Evolutionary conservation across 2,329 filamentous ascomycete species (phyloP), one percentile per base, ranked within the genome.

Genomic region (Ploettnerulaceae sp.): DNA sequence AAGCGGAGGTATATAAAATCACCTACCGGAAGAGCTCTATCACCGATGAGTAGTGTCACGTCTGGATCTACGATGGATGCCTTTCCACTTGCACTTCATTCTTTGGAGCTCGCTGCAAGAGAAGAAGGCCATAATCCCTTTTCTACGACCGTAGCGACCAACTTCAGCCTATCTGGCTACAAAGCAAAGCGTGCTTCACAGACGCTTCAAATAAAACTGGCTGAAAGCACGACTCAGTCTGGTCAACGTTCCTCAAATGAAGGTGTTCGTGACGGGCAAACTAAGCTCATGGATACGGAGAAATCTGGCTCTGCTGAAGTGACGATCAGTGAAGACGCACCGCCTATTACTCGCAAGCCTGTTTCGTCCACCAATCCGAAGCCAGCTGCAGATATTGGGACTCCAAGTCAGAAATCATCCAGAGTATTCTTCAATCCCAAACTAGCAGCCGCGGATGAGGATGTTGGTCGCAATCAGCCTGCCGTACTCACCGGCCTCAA

Each of bases 151-250:
- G 38, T 62, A 5, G 48, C 54, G 11, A 62, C 59, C 6, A 62
- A 59, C 24, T 62, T 62, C 37, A 60, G 56, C 39, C 41, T 62
- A 7, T 53, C 57, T 34, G 58, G 55, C 9, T 57, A 55, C 18
- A 58, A 54, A 29, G n/a, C 45, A 38, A 51, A 49, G 24, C 45
- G 42, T 24, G 36, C 28, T 28, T 39, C 39, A 12, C 33, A 31
- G 7, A 41, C 33, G 22, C 15, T 34, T 14, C 36, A 34, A 7
- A 46, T 15, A 6, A 48, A 48, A 17, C 35, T 46, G 5, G 36
- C 24, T 2, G 48, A 39, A 36, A 41, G 20, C 17, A 20, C 12
- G 1, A 24, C 17, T 39, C 28, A 11, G 9, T 11, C 17, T 25
- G 28, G 36, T 11, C 20, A 29, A 18, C n/a, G n/a, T n/a, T n/a